Base-by-base conservation (phyloP, 139 green algal genomes). In the Chlorella sp. region DNA sequence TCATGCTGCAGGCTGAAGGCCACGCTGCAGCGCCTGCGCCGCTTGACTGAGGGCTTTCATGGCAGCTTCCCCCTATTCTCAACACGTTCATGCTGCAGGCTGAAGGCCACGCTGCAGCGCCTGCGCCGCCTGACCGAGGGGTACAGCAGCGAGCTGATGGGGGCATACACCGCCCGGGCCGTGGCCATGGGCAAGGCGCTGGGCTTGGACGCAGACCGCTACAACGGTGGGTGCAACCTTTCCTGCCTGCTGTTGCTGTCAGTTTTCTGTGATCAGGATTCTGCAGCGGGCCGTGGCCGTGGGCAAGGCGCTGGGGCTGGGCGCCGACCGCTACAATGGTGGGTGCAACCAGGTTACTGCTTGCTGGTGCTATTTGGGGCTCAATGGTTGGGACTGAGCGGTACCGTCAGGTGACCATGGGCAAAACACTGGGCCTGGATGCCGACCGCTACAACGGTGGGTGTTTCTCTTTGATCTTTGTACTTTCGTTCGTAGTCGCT, bases 91-190 rank as follows among this genome's bases (percentile, higher is more conserved):
- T 44, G 9, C 0, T 48, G 82, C 76, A 93, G 93, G 85, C 80
- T 98, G 32, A 94, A 94, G 83, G 96, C 97, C 38, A 95, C 90
- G 7, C 77, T 98, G 68, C 95, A 98, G 81, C 88, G 97, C 28
- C 77, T 93, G 48, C 90, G 93, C 79, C 93, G 97, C 0, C 83
- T 99, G 34, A 90, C 92, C 0, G 93, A 97, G 77, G 30, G 41
- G 2, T 99, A 96, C 89, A 91, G 89, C 17, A 91, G 97, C 56
- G 28, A 85, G 46, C 62, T 98, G 73, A 82, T 97, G 76, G 73
- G 89, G 0, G 82, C 93, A 48, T 92, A 95, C 70, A 80, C 86
- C 58, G 76, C 40, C 0, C 77, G 88, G 8, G 92, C 92, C 0
- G 48, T 78, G 7, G 11, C 67, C 38, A 88, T 99, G 60, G 96